These are phyloP conservation scores for Diaporthe capsici DNA, from an alignment of 2,329 filamentous ascomycete species.

Conservation along the genomic window DNA sequence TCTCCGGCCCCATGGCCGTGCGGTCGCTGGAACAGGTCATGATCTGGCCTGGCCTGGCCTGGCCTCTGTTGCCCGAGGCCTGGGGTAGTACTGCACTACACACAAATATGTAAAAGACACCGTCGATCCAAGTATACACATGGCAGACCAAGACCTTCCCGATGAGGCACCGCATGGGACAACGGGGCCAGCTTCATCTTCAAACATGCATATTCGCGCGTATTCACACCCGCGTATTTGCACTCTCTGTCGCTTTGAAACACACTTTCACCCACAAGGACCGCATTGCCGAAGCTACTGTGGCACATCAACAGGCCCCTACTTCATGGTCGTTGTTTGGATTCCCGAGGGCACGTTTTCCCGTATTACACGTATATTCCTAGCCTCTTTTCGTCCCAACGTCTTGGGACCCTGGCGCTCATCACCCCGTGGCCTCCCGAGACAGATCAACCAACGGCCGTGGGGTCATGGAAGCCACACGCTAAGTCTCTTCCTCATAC, in stretches of 20 bases:
- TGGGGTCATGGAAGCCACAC: slow-evolving; percentile 18
- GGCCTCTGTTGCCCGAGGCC: not conserved
- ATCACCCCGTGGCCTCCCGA: slow-evolving; percentile 32
- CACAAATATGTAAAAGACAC: slow-evolving; percentile 3
- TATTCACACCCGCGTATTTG: slow-evolving; percentile 16
- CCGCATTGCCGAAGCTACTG: slow-evolving; percentile 19
- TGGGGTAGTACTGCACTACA: not conserved
- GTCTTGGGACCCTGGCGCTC: slow-evolving; percentile 29
- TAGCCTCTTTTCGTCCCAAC: not conserved
- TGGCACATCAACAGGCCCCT: slow-evolving; percentile 1
- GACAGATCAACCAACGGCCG: slow-evolving; percentile 27
- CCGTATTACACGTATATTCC: not conserved
- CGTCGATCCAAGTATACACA: slow-evolving; percentile 16
- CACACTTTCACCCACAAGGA: slow-evolving; percentile 4
- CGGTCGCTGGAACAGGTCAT: not conserved
- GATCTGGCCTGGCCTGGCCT: slow-evolving; percentile 6
- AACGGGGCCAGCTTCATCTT: not conserved
- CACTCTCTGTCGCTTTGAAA: slow-evolving; percentile 21
- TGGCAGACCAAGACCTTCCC: slow-evolving; percentile 11
- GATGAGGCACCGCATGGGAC: slow-evolving; percentile 5
- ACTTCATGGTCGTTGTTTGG: not conserved
- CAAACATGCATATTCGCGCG: slow-evolving; percentile 12
- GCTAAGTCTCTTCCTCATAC: slow-evolving; percentile 11
- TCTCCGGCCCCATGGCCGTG: slow-evolving; percentile 24
- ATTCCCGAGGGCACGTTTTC: not conserved